A percentile compares a stretch with the other conserved stretches of the same genome.
These are phyloP conservation scores for Boletus reticulatus DNA, from an alignment of 768 basidiomycete genomes.

Conservation along the genomic window DNA sequence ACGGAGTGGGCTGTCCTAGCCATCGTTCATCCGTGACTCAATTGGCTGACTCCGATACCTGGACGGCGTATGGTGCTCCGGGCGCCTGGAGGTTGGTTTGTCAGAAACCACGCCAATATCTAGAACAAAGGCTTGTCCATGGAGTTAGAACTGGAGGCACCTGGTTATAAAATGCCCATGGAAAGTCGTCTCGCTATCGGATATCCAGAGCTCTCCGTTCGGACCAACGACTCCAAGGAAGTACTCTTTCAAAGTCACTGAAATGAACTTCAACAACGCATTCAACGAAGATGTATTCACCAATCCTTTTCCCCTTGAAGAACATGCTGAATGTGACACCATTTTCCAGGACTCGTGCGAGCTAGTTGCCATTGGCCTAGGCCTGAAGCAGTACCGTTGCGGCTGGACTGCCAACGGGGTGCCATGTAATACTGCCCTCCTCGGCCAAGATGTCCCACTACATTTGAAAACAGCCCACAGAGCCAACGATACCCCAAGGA, in stretches of 20 bases:
- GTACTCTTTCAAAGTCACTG: not conserved
- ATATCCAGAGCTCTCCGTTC: not conserved
- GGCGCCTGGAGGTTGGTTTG: constrained; percentile 13
- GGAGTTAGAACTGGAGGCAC: not conserved
- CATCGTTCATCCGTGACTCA: not conserved
- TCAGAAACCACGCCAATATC: constrained; percentile 17
- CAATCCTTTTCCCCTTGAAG: not conserved
- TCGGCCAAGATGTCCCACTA: constrained; percentile 12
- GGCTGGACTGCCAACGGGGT: constrained; percentile 11
- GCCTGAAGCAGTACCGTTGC: constrained; percentile 1
- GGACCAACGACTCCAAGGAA: not conserved
- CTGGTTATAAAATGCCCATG: constrained; percentile 11
- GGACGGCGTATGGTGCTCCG: constrained; percentile 4
- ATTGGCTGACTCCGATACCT: not conserved
- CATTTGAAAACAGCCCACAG: constrained; percentile 18
- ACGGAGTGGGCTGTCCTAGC: not conserved
- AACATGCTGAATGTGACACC: not conserved
- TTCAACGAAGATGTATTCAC: constrained; percentile 17
- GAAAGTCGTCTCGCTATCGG: not conserved
- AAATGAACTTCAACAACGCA: constrained; percentile 5
- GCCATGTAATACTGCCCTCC: constrained; percentile 6
- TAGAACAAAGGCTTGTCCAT: not conserved
- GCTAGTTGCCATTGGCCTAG: constrained; percentile 5
- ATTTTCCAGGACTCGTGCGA: constrained; percentile 9
- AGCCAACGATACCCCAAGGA: not conserved